phyloP scores from a whole-genome alignment of 768 basidiomycete genomes.

The Lentinus tigrinus region DNA sequence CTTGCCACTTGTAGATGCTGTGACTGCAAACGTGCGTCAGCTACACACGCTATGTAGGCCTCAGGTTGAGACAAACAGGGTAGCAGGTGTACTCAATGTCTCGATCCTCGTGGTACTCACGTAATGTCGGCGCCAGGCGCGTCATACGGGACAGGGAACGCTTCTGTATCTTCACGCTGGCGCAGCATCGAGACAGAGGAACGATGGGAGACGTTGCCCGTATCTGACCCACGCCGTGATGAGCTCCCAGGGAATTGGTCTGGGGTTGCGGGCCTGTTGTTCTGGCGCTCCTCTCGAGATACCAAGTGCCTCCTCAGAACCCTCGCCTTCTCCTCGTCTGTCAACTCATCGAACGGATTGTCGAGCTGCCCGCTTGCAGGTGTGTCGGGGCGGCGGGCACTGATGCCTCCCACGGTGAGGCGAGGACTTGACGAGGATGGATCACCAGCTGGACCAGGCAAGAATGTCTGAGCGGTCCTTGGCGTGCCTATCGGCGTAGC shows the following conservation, averaged over 20 bases:
- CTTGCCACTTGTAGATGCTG: conserved; percentile 94
- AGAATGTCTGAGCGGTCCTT: conserved; percentile 18
- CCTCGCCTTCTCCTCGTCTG: conserved; percentile 82
- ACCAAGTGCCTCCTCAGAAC: conserved; percentile 82
- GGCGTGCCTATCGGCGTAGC: conserved; percentile 50
- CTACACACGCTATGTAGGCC: conserved; percentile 14
- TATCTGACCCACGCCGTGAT: conserved; percentile 27
- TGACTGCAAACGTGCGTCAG: conserved; percentile 49
- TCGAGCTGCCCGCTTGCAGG: conserved; percentile 32
- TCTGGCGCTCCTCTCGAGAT: conserved; percentile 59
- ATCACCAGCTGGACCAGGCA: conserved; percentile 16
- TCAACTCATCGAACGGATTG: conserved; percentile 54
- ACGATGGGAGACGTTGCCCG: conserved; percentile 30
- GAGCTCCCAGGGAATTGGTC: conserved; percentile 26
- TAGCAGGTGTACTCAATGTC: background rate
- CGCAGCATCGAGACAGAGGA: conserved; percentile 26
- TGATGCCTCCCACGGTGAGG: conserved; percentile 37
- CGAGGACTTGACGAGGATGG: conserved; percentile 14
- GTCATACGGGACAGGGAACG: conserved; percentile 87
- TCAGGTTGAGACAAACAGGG: background rate
- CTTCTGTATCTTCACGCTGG: conserved; percentile 53
- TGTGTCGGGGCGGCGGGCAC: conserved; percentile 34
- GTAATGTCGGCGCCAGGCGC: conserved; percentile 89
- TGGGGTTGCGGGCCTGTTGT: conserved; percentile 10
- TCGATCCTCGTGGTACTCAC: conserved; percentile 47